Evolutionary conservation across 345 rosid species (phyloP).

Genomic region (Bruguiera parviflora): DNA sequence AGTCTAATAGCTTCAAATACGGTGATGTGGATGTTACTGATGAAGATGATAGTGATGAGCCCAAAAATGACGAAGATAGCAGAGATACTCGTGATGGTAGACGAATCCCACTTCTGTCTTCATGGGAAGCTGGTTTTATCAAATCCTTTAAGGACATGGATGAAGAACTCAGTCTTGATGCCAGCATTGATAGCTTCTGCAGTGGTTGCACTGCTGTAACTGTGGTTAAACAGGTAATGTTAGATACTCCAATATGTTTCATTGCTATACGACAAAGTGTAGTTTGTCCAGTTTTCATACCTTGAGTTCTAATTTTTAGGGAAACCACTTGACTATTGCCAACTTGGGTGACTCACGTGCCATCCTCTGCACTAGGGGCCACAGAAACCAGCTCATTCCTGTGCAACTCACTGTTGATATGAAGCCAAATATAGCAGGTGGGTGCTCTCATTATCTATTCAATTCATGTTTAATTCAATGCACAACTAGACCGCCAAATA

Average conservation of each 20-base stretch:
- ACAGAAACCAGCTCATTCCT: slow-evolving; percentile 52
- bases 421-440: slow-evolving; percentile 71
- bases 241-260: background rate
- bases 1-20: slow-evolving; percentile 19
- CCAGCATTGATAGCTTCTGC: slow-evolving; percentile 69
- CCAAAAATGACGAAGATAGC: background rate
- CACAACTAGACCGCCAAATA: background rate
- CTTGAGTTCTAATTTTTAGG: slow-evolving; percentile 42
- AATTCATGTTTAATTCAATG: background rate
- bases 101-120: slow-evolving; percentile 17
- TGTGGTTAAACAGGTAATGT: slow-evolving; percentile 58
- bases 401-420: slow-evolving; percentile 82
- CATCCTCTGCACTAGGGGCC: slow-evolving; percentile 65
- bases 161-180: slow-evolving; percentile 51
- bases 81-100: background rate
- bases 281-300: background rate
- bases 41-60: slow-evolving; percentile 3
- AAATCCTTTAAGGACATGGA: slow-evolving; percentile 66
- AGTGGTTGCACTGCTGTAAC: slow-evolving; percentile 90
- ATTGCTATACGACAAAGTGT: background rate
- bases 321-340: slow-evolving; percentile 67
- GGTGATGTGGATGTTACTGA: slow-evolving; percentile 2
- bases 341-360: slow-evolving; percentile 97
- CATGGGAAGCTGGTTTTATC: slow-evolving; percentile 37
- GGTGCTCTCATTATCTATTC: slow-evolving; percentile 12